These are phyloP conservation scores for Sugiyamaella chiloensis DNA, from an alignment of 805 yeast genomes.

Conservation along the genomic window DNA sequence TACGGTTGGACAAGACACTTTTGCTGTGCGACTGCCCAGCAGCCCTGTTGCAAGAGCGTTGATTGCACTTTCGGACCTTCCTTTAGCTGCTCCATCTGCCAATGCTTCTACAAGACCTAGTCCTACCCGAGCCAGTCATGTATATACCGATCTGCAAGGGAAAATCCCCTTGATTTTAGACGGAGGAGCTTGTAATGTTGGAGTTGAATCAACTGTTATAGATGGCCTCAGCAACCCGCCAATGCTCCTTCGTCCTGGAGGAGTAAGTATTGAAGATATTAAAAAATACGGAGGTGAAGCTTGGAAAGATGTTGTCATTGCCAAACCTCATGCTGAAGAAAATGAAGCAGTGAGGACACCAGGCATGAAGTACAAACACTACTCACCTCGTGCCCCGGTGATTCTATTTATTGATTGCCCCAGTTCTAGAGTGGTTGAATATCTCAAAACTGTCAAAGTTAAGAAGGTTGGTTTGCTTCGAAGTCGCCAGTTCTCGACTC, in stretches of 20 bases:
- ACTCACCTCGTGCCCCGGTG: conserved; percentile 87
- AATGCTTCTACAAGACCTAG: conserved; percentile 95
- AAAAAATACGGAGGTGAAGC: conserved; percentile 56
- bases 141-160: conserved; percentile 71
- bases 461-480: conserved; percentile 19
- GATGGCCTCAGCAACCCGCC: conserved; percentile 89
- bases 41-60: conserved; percentile 89
- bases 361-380: conserved; percentile 96
- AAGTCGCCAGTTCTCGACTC: conserved; percentile 14
- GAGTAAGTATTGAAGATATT: conserved; percentile 78
- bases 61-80: conserved; percentile 77
- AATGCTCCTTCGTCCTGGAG: conserved; percentile 89
- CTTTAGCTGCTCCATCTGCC: conserved; percentile 97
- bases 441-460: neutral
- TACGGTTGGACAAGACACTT: conserved; percentile 84
- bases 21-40: conserved; percentile 86
- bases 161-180: conserved; percentile 81
- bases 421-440: conserved; percentile 35
- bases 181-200: conserved; percentile 86
- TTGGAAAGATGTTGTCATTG: conserved; percentile 65
- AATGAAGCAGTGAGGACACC: conserved; percentile 79
- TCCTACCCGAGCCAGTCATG: conserved; percentile 87
- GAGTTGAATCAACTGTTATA: conserved; percentile 90
- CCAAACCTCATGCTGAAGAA: conserved; percentile 51
- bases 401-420: conserved; percentile 55